Evolutionary conservation across 495 filamentous ascomycete genomes (phyloP).

Genomic region (Xylaria longipes): DNA sequence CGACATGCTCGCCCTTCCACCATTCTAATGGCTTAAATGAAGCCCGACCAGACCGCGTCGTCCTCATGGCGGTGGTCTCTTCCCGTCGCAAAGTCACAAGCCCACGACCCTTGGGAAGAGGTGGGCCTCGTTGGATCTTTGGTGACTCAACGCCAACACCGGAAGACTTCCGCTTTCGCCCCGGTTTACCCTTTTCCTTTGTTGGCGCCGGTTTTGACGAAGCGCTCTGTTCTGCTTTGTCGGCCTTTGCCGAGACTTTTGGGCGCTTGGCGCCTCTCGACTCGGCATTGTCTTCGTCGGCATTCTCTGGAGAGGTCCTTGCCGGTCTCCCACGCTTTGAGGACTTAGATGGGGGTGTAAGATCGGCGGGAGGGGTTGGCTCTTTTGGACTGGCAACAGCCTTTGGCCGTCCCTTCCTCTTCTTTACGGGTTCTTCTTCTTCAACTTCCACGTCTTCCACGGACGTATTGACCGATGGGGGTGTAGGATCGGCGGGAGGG

Average conservation of each 20-base stretch:
- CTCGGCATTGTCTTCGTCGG: conserved; percentile 31
- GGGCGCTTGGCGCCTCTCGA: conserved; percentile 37
- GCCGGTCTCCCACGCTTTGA: conserved; percentile 35
- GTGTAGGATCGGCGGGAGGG: conserved; percentile 28
- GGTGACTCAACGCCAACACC: conserved; percentile 47
- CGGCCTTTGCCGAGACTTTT: conserved; percentile 28
- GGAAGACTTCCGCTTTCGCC: conserved; percentile 50
- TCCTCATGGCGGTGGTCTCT: conserved; percentile 54
- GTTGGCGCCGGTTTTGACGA: conserved; percentile 32
- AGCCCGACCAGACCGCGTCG: conserved; percentile 60
- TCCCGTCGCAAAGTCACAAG: conserved; percentile 76
- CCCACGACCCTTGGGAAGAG: conserved; percentile 63
- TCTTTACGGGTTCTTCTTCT: conserved; percentile 37
- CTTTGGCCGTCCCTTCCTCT: conserved; percentile 41
- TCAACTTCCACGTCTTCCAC: conserved; percentile 35
- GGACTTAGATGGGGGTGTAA: conserved; percentile 28
- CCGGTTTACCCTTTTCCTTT: conserved; percentile 40
- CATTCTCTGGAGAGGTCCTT: conserved; percentile 29
- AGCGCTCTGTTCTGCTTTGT: conserved; percentile 22
- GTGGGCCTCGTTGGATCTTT: conserved; percentile 55
- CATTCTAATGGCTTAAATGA: conserved; percentile 79
- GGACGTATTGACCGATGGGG: conserved; percentile 28
- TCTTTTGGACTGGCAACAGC: conserved; percentile 28
- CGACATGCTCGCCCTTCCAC: conserved; percentile 83
- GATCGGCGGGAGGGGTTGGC: conserved; percentile 28